Evolutionary conservation across 495 filamentous ascomycete genomes (phyloP).

Genomic region (Lophiostoma macrostomum): DNA sequence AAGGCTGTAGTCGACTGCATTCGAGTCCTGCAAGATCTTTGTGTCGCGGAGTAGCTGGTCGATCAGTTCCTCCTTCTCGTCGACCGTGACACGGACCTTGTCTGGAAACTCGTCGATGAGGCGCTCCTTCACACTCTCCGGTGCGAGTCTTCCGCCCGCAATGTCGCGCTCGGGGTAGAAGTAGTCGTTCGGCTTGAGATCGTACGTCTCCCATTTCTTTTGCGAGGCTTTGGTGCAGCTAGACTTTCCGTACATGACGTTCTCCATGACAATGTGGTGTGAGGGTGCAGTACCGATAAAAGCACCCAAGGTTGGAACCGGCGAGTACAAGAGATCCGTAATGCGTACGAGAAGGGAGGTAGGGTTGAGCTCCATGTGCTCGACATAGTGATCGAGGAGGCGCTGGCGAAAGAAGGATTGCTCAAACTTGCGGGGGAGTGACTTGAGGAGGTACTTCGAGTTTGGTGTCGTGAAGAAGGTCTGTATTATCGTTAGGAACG

Average conservation of each 20-base stretch:
- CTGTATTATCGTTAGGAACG: slow-evolving; percentile 30
- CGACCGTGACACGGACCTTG: slow-evolving; percentile 54
- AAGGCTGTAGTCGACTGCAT: slow-evolving; percentile 68
- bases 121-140: slow-evolving; percentile 55
- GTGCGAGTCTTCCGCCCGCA: slow-evolving; percentile 55
- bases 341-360: slow-evolving; percentile 63
- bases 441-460: slow-evolving; percentile 62
- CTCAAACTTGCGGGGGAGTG: slow-evolving; percentile 63
- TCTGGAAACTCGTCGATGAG: slow-evolving; percentile 64
- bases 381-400: slow-evolving; percentile 57
- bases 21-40: slow-evolving; percentile 53
- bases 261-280: slow-evolving; percentile 73
- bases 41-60: slow-evolving; percentile 55
- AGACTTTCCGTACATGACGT: slow-evolving; percentile 57
- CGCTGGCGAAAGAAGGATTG: slow-evolving; percentile 65
- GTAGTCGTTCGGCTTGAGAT: slow-evolving; percentile 68
- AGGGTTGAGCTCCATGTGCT: slow-evolving; percentile 57
- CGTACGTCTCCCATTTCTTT: slow-evolving; percentile 61
- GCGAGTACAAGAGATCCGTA: slow-evolving; percentile 60
- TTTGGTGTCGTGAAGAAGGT: slow-evolving; percentile 67
- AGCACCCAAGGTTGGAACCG: slow-evolving; percentile 53
- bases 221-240: slow-evolving; percentile 35
- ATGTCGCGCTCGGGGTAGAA: slow-evolving; percentile 71
- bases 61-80: slow-evolving; percentile 53
- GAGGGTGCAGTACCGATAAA: slow-evolving; percentile 55